These are phyloP conservation scores for Claviceps paspali DNA, from an alignment of 2,329 filamentous ascomycete species.

Conservation along the genomic window DNA sequence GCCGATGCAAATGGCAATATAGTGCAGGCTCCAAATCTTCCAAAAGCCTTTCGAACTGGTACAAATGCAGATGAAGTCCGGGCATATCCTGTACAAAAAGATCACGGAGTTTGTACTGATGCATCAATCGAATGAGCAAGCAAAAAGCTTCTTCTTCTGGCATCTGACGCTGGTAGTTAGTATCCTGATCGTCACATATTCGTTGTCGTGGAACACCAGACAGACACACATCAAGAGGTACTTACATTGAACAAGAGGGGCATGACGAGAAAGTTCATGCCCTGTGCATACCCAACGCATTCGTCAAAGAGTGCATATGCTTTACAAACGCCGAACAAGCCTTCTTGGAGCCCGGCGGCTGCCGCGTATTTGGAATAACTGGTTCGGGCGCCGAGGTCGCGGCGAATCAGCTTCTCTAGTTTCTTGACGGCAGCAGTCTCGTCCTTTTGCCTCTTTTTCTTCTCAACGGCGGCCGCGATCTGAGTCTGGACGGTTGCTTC, in stretches of 20 bases:
- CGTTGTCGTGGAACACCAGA: not conserved
- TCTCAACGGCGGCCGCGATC: constrained; percentile 46
- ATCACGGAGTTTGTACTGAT: constrained; percentile 83
- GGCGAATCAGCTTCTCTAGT: constrained; percentile 80
- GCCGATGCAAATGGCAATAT: constrained; percentile 83
- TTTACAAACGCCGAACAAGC: constrained; percentile 90
- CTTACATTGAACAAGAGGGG: constrained; percentile 83
- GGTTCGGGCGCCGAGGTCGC: constrained; percentile 80
- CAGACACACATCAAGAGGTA: constrained; percentile 2
- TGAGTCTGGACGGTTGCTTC: constrained; percentile 54
- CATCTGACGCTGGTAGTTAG: constrained; percentile 43
- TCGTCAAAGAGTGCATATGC: constrained; percentile 94
- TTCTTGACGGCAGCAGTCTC: constrained; percentile 60
- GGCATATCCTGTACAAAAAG: constrained; percentile 95
- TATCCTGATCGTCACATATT: not conserved
- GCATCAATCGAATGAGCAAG: constrained; percentile 85
- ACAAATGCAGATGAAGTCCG: constrained; percentile 80
- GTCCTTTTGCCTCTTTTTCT: constrained; percentile 65
- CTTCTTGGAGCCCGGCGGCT: constrained; percentile 80
- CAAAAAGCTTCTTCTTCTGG: constrained; percentile 95
- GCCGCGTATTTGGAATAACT: constrained; percentile 95
- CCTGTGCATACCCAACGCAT: constrained; percentile 88
- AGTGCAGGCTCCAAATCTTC: constrained; percentile 90
- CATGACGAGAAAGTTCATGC: constrained; percentile 98
- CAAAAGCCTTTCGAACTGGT: constrained; percentile 85